Conservation (phyloP, 495 filamentous ascomycete genomes). For the Lepraria neglecta region DNA sequence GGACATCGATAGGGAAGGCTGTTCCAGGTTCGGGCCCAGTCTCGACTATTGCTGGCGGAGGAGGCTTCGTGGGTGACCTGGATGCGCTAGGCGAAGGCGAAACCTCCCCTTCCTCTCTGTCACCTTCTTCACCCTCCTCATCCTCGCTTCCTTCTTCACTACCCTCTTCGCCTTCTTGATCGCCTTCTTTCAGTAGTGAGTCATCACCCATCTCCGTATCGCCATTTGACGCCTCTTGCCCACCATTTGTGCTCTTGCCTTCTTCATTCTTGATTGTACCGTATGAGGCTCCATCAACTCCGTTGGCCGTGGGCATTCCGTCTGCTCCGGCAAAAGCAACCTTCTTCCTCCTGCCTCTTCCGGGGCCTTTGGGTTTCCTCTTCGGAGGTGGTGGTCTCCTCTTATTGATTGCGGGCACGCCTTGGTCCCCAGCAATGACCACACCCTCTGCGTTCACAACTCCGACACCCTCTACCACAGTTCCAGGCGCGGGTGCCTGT, state of each 20-base stretch:
- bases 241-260: conserved; percentile 33
- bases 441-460: conserved; percentile 56
- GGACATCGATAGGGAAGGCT: neutral
- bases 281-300: conserved; percentile 30
- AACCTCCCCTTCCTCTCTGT: conserved; percentile 28
- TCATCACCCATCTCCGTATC: conserved; percentile 40
- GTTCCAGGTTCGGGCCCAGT: neutral
- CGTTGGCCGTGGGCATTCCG: conserved; percentile 27
- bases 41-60: conserved; percentile 4
- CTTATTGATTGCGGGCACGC: conserved; percentile 42
- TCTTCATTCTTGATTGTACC: conserved; percentile 36
- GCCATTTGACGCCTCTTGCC: conserved; percentile 11
- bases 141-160: conserved; percentile 46
- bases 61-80: conserved; percentile 6
- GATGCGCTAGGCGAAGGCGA: conserved; percentile 26
- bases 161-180: conserved; percentile 47
- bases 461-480: conserved; percentile 57
- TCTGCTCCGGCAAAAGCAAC: conserved; percentile 46
- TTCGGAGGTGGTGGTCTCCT: conserved; percentile 69
- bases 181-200: conserved; percentile 40
- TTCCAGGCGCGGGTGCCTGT: conserved; percentile 49
- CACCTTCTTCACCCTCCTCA: conserved; percentile 32
- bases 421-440: conserved; percentile 49
- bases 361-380: conserved; percentile 63
- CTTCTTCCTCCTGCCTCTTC: conserved; percentile 64